These are phyloP conservation scores for Helichrysum umbraculigerum DNA, from an alignment of 129 eudicot genomes.

Conservation along the genomic window DNA sequence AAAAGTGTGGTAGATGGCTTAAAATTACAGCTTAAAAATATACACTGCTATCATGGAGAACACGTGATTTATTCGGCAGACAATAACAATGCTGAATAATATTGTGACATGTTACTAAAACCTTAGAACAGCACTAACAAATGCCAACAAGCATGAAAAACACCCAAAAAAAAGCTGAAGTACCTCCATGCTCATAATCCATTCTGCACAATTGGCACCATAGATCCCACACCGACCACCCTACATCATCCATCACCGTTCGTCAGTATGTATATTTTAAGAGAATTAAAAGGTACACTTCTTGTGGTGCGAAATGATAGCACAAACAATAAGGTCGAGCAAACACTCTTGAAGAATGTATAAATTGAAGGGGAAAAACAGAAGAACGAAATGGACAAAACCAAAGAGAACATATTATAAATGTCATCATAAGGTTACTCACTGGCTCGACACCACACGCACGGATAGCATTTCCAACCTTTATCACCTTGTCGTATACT, in stretches of 20 bases:
- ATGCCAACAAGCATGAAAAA: background rate
- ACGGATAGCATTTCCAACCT: slow-evolving; percentile 79
- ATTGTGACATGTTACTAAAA: background rate
- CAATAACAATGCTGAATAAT: too few species aligned
- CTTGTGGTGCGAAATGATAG: background rate
- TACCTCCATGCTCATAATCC: slow-evolving; percentile 98
- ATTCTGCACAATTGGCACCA: slow-evolving; percentile 87
- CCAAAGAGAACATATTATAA: slow-evolving; percentile 1
- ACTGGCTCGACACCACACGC: slow-evolving; percentile 70
- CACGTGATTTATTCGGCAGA: background rate
- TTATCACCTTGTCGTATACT: slow-evolving; percentile 73
- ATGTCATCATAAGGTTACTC: slow-evolving; percentile 37
- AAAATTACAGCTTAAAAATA: background rate
- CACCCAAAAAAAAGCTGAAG: background rate
- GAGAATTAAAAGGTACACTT: background rate
- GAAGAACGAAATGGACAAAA: background rate
- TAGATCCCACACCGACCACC: slow-evolving; percentile 90
- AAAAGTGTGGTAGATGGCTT: background rate
- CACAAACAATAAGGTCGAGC: background rate
- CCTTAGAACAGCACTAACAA: background rate
- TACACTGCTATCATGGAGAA: background rate
- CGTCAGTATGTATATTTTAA: background rate
- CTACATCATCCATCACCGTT: slow-evolving; percentile 38
- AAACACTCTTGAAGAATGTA: background rate
- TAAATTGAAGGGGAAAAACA: background rate